phyloP scores from a whole-genome alignment of 164 flowering plant species.

The Tinospora cordifolia region DNA sequence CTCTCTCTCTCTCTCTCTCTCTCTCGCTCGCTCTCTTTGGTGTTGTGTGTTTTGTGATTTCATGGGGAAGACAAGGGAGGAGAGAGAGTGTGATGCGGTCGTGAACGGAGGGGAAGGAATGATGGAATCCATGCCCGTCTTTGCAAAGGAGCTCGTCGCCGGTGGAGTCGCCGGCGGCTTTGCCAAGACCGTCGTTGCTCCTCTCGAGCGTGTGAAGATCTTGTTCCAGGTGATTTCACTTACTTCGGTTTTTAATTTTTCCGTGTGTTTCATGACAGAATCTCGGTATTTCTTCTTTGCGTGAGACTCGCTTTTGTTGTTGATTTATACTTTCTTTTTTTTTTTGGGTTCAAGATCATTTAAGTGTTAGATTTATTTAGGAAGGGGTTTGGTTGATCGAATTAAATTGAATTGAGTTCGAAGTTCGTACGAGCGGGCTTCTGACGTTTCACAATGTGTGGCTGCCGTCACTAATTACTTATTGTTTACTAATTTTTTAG shows the following conservation, averaged over 20 bases:
- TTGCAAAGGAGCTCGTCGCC: constrained; percentile 78
- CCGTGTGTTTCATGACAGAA: background rate
- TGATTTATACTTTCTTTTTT: background rate
- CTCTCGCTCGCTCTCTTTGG: constrained; percentile 2
- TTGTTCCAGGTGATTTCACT: constrained; percentile 63
- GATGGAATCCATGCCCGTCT: constrained; percentile 54
- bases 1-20: background rate
- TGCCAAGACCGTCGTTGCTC: constrained; percentile 86
- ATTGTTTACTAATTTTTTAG: too few relatives aligned
- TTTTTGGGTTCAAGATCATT: background rate
- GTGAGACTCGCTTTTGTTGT: background rate
- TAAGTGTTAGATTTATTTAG: background rate
- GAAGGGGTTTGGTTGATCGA: background rate
- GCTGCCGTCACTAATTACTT: background rate
- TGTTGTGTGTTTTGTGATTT: too few relatives aligned
- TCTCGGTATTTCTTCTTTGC: background rate
- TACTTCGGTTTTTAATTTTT: background rate
- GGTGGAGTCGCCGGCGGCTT: constrained; percentile 94
- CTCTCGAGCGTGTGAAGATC: constrained; percentile 96
- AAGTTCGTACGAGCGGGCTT: background rate
- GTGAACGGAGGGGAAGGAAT: constrained; percentile 23
- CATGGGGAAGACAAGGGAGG: constrained; percentile 27
- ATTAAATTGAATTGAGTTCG: background rate
- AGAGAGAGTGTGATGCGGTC: constrained; percentile 23
- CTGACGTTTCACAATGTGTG: background rate